Evolutionary conservation across 139 green algal species (phyloP), one percentile per base, ranked within the genome.

Genomic region (Chara braunii): DNA sequence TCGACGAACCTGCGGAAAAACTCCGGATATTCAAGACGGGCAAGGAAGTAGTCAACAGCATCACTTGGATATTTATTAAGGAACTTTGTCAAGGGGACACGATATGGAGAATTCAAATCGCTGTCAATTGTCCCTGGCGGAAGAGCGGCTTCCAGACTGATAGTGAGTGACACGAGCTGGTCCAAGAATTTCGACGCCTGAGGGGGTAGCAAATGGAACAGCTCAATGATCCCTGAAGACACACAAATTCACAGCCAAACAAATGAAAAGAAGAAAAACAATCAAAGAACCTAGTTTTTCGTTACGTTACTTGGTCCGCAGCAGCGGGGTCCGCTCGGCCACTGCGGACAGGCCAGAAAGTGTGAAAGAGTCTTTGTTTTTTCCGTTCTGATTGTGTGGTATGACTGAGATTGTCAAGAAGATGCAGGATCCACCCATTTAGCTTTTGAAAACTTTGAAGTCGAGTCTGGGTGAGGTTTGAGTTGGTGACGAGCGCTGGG

Each of bases 131-230:
- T 81, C 31, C 4, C 78, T 32, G 51, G 78, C 74, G 29, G 85
- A 42, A 98, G 81, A 28, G 79, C 77, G 22, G 81, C 71, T 72
- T 99, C 93, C 45, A 99, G 75, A 76, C 91, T 77, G 31, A 97
- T 96, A 3, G 84, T 91, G 43, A 97, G 70, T 48, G 91, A 82
- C 11, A 99, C 91, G 31, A 98, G 75, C 1, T 83, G 85, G 69
- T 95, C 86, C 54, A 98, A 72, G 60, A 98, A 97, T 44, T 86
- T 88, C 8, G 71, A 70, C 4, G 88, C 87, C n/a, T 75, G 55
- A 2, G 72, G 64, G 2, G 93, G 93, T 43, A 99, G 82, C 58
- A 91, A 84, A 70, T 95, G 90, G 75, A 97, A 98, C 2, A 98
- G 85, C 32, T 98, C 87, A 36, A 98, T 78, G 28, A 95, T 86